A percentile compares a stretch with the other conserved stretches of the same genome.
Conservation (phyloP, 352 stramenopile genomes). For the Elongisporangium undulatum region DNA sequence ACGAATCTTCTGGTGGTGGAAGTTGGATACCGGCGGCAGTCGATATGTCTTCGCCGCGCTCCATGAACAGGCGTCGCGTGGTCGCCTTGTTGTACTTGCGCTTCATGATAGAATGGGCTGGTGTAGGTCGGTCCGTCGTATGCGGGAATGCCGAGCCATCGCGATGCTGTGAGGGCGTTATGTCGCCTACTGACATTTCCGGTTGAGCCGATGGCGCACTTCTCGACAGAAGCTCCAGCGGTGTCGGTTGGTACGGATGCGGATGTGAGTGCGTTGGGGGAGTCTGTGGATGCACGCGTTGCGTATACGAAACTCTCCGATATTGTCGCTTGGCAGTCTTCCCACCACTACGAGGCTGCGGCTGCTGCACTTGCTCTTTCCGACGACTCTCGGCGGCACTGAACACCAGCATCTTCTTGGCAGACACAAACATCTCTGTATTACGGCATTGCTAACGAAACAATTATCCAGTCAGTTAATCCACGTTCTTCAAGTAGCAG, state of each 20-base stretch:
- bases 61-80: slow-evolving; percentile 27
- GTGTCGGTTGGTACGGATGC: slow-evolving; percentile 7
- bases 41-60: slow-evolving; percentile 27
- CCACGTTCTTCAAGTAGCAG: slow-evolving; percentile 2
- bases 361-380: slow-evolving; percentile 8
- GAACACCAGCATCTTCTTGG: slow-evolving; percentile 70
- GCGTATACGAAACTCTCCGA: slow-evolving; percentile 15
- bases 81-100: slow-evolving; percentile 35
- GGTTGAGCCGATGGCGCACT: slow-evolving; percentile 32
- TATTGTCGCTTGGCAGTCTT: slow-evolving; percentile 16
- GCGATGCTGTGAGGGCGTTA: background rate
- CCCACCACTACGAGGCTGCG: slow-evolving; percentile 1
- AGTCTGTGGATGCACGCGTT: slow-evolving; percentile 2
- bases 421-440: slow-evolving; percentile 58
- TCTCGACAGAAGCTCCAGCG: slow-evolving; percentile 52
- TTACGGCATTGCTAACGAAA: slow-evolving; percentile 47
- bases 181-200: background rate
- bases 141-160: background rate
- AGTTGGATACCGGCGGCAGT: background rate
- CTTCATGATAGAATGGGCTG: slow-evolving; percentile 26
- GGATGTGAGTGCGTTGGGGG: slow-evolving; percentile 2
- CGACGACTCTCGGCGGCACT: slow-evolving; percentile 8
- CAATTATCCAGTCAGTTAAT: slow-evolving; percentile 1
- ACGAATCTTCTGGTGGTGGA: slow-evolving; percentile 31
- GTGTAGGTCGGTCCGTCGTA: slow-evolving; percentile 9